Evolutionary conservation across 2,329 filamentous ascomycete genomes (phyloP), one percentile per base, ranked within the genome.

Genomic region (Fusarium sp.): DNA sequence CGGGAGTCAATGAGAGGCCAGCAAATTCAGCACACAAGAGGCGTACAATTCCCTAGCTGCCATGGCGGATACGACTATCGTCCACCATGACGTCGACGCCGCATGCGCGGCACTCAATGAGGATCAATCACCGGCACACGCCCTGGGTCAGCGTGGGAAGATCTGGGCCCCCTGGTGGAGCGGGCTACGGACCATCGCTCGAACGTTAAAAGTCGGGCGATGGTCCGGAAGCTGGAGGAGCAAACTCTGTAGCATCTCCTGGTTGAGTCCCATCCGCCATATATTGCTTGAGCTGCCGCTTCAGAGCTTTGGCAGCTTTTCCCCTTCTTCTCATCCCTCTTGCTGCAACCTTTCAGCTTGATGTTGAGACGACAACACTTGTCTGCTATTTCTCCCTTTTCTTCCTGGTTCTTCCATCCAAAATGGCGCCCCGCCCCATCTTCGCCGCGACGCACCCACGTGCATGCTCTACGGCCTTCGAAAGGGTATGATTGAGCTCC

Each of bases 381-480:
- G 43, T 66, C 61, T 73, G 76, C 76, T 60, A 79, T 79, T 71
- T 79, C 76, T 63, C 78, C 77, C 74, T 77, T 79, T 62, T 78
- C 76, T 66, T 77, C 66, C 59, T 79, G 75, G 74, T 77, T 79
- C 66, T 80, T 80, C 45, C 67, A 71, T 76, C 75, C 78, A 87
- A 75, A 76, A 95, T 95, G 93, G 91, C 92, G 77, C 78, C 79
- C 66, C 82, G 88, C 86, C 82, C 97, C 43, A 94, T 98, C 83
- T 98, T 98, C 83, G 92, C 97, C 80, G 95, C 93, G 67, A 98
- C 97, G 79, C 96, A 98, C 84, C 97, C 97, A 39, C 90, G 97
- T 84, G 95, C 96, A 75, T 98, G 95, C 87, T 98, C 95, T 67
- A 98, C 97, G 58, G 97, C 97, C 34, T 99, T 98, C 86, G 97